phyloP scores from a whole-genome alignment of 352 stramenopile genomes.

The Phytophthora macrochlamydospora region DNA sequence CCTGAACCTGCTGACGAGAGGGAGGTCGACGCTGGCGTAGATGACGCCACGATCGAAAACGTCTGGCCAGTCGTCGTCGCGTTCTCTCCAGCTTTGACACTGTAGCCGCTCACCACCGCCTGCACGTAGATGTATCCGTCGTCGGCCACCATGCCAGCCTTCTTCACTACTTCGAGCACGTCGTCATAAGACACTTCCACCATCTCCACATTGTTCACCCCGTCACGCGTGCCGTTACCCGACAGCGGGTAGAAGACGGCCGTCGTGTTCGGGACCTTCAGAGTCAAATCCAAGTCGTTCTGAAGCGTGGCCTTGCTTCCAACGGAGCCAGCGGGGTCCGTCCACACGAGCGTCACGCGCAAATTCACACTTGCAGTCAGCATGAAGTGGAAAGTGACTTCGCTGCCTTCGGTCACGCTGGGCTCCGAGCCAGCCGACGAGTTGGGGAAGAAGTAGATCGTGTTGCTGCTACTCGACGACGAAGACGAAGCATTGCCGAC shows the following conservation, averaged over 20 bases:
- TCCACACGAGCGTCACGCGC: slow-evolving; percentile 76
- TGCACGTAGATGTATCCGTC: slow-evolving; percentile 59
- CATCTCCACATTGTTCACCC: slow-evolving; percentile 84
- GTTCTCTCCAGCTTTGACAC: slow-evolving; percentile 64
- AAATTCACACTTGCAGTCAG: slow-evolving; percentile 58
- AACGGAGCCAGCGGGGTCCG: slow-evolving; percentile 63
- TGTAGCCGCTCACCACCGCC: slow-evolving; percentile 61
- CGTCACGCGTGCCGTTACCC: slow-evolving; percentile 63
- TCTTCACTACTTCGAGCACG: slow-evolving; percentile 32
- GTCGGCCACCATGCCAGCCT: slow-evolving; percentile 36
- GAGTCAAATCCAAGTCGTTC: slow-evolving; percentile 74
- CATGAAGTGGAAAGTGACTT: slow-evolving; percentile 62
- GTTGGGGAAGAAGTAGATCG: slow-evolving; percentile 62
- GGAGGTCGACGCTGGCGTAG: slow-evolving; percentile 50
- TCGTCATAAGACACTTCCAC: slow-evolving; percentile 69
- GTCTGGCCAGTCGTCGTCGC: slow-evolving; percentile 51
- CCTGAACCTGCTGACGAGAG: slow-evolving; percentile 16
- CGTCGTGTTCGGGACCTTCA: slow-evolving; percentile 56
- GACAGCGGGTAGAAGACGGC: slow-evolving; percentile 65
- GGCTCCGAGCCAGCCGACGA: slow-evolving; percentile 56
- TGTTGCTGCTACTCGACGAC: slow-evolving; percentile 26
- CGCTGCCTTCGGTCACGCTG: slow-evolving; percentile 50
- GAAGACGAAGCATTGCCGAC: slow-evolving; percentile 8
- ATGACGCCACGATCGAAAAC: slow-evolving; percentile 83
- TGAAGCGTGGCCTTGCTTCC: slow-evolving; percentile 57